Percentiles rank a stretch among this genome's conserved stretches.
Evolutionary conservation across 768 basidiomycete genomes (phyloP).

Genomic region (Calvatia gigantea): DNA sequence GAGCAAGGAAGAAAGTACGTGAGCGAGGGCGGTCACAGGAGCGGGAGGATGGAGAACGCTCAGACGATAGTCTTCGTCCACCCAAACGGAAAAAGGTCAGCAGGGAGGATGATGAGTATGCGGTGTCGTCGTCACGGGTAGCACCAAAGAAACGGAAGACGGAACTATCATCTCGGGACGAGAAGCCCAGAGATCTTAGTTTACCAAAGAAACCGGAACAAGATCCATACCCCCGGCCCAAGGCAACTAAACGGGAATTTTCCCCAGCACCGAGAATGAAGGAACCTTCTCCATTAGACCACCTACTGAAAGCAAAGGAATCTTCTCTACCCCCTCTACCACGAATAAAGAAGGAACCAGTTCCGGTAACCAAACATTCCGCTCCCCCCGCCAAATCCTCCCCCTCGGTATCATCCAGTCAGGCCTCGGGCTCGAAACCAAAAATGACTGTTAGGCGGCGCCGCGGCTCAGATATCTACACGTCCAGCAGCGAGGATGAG

Average conservation of each 20-base stretch:
- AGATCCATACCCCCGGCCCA: neutral
- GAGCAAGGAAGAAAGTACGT: slow-evolving; percentile 17
- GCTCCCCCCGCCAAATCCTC: slow-evolving; percentile 15
- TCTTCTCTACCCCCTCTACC: slow-evolving; percentile 21
- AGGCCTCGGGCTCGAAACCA: slow-evolving; percentile 5
- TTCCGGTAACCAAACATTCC: neutral
- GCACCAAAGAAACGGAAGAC: slow-evolving; percentile 13
- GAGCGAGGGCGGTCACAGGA: slow-evolving; percentile 17
- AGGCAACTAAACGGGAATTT: slow-evolving; percentile 3
- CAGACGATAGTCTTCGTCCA: slow-evolving; percentile 16
- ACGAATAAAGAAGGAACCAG: slow-evolving; percentile 10
- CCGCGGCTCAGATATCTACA: slow-evolving; percentile 60
- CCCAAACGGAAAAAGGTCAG: slow-evolving; percentile 39
- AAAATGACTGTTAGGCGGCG: slow-evolving; percentile 30
- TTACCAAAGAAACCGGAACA: slow-evolving; percentile 35
- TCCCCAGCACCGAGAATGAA: slow-evolving; percentile 14
- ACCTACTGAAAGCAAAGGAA: neutral
- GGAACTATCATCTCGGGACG: neutral
- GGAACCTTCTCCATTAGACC: neutral
- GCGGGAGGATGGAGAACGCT: slow-evolving; percentile 23
- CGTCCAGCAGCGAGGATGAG: slow-evolving; percentile 67
- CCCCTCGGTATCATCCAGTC: slow-evolving; percentile 9
- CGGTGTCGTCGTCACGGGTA: slow-evolving; percentile 15
- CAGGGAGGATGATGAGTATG: slow-evolving; percentile 29
- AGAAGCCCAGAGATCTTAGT: slow-evolving; percentile 2